Percentiles rank a stretch among this genome's conserved stretches.
These are phyloP conservation scores for Aspergillus flavus DNA, from an alignment of 2,329 filamentous ascomycete species.

Conservation along the genomic window DNA sequence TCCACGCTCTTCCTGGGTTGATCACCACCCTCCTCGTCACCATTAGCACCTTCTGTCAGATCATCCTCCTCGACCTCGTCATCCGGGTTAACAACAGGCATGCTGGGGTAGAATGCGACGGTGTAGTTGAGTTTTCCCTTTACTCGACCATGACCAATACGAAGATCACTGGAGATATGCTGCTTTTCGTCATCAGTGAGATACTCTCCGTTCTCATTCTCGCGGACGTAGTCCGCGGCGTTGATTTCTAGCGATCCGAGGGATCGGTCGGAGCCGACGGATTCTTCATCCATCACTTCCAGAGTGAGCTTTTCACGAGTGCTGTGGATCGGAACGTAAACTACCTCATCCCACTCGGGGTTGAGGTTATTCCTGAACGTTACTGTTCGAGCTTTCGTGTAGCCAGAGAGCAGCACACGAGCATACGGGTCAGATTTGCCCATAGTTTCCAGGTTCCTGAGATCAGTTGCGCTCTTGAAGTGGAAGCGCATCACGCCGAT, in stretches of 20 bases:
- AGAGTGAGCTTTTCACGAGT: constrained; percentile 79
- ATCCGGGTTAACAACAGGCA: constrained; percentile 87
- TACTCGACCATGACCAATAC: constrained; percentile 68
- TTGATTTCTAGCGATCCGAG: constrained; percentile 79
- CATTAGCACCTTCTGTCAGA: constrained; percentile 44
- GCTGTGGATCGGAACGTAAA: constrained; percentile 90
- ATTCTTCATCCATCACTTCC: constrained; percentile 97
- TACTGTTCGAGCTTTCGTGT: constrained; percentile 88
- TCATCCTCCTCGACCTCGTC: constrained; percentile 57
- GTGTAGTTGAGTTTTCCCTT: constrained; percentile 86
- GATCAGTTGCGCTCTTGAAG: constrained; percentile 77
- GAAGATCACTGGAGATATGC: constrained; percentile 67
- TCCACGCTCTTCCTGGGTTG: constrained; percentile 34
- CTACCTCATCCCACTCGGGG: constrained; percentile 92
- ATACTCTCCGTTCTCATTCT: constrained; percentile 81
- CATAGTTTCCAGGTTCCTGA: constrained; percentile 91
- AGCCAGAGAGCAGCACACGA: constrained; percentile 82
- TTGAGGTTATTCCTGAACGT: constrained; percentile 96
- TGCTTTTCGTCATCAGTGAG: constrained; percentile 75
- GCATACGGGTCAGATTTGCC: constrained; percentile 97
- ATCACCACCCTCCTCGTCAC: constrained; percentile 20
- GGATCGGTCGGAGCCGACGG: constrained; percentile 84
- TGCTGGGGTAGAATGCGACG: constrained; percentile 83
- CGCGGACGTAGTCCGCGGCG: constrained; percentile 74
- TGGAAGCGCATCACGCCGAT: constrained; percentile 95